Evolutionary conservation across 495 filamentous ascomycete species (phyloP).

Genomic region (Stereocaulon alpinum): DNA sequence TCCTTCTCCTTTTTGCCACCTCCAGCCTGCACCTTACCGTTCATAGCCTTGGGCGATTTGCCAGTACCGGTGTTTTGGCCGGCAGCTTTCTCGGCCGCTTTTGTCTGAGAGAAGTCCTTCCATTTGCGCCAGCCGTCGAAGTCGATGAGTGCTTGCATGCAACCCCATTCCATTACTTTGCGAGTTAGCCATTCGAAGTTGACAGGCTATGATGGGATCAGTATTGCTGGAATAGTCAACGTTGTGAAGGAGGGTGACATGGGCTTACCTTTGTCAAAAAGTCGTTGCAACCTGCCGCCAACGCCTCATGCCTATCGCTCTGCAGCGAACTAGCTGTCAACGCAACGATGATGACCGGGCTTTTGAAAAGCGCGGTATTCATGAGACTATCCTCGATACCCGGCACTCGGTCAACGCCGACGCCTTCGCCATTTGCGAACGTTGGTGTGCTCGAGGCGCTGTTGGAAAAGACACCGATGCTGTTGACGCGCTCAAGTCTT

Average conservation of each 20-base stretch:
- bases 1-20: not conserved
- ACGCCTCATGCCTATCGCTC: conserved; percentile 85
- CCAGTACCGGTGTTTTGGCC: not conserved
- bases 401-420: conserved; percentile 25
- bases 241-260: not conserved
- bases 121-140: conserved; percentile 97
- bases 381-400: conserved; percentile 54
- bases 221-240: not conserved
- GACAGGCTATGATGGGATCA: conserved; percentile 55
- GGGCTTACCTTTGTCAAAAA: conserved; percentile 86
- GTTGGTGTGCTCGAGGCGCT: conserved; percentile 23
- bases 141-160: conserved; percentile 94
- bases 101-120: conserved; percentile 60
- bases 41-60: conserved; percentile 2
- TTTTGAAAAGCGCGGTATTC: conserved; percentile 74
- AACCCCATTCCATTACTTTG: conserved; percentile 99
- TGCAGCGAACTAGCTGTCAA: conserved; percentile 88
- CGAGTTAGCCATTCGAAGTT: conserved; percentile 96
- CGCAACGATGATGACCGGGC: conserved; percentile 94
- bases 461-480: conserved; percentile 71
- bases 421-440: conserved; percentile 23
- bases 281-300: conserved; percentile 95
- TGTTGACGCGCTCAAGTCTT: conserved; percentile 77
- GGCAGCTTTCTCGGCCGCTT: conserved; percentile 10
- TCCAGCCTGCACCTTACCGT: conserved; percentile 2